Percentiles rank a stretch among this genome's conserved stretches.
These are phyloP conservation scores for Pythium pyrilobum DNA, from an alignment of 352 stramenopile genomes.

Conservation along the genomic window DNA sequence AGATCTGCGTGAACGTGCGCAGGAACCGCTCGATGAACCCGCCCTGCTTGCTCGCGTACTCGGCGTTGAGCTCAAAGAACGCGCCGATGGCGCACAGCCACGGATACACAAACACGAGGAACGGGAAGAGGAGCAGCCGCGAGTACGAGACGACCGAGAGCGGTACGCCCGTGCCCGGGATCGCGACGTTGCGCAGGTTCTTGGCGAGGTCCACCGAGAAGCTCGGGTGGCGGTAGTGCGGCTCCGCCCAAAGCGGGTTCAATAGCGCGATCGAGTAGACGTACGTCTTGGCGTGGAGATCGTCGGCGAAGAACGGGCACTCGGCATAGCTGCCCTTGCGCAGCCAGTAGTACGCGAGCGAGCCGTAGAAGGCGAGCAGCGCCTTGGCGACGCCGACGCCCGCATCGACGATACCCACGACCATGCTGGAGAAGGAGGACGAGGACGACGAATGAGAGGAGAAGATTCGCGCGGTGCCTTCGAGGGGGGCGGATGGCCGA, in stretches of 20 bases:
- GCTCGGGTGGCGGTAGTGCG: conserved; percentile 95
- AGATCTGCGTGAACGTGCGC: conserved; percentile 79
- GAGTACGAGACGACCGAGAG: conserved; percentile 87
- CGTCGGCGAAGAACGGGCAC: conserved; percentile 70
- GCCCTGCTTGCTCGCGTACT: conserved; percentile 58
- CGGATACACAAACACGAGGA: conserved; percentile 87
- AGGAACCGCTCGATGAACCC: conserved; percentile 88
- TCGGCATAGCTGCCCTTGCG: conserved; percentile 66
- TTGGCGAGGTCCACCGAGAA: conserved; percentile 94
- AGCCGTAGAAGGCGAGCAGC: conserved; percentile 75
- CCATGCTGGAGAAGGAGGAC: conserved; percentile 18
- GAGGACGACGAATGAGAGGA: not conserved
- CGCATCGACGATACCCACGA: conserved; percentile 25
- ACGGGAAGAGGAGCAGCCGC: conserved; percentile 77
- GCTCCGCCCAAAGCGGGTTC: conserved; percentile 93
- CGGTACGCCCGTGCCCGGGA: conserved; percentile 94
- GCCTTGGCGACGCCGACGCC: conserved; percentile 26
- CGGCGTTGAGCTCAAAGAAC: conserved; percentile 63
- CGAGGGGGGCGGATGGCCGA: conserved; percentile 2
- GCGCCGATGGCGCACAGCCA: conserved; percentile 79
- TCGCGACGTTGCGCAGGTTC: conserved; percentile 97
- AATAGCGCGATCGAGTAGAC: conserved; percentile 93
- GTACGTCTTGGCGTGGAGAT: conserved; percentile 88
- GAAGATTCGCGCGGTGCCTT: conserved; percentile 3
- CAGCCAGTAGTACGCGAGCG: conserved; percentile 75